Conservation (phyloP, 2,329 filamentous ascomycete genomes). For the Sporothrix curviconia region DNA sequence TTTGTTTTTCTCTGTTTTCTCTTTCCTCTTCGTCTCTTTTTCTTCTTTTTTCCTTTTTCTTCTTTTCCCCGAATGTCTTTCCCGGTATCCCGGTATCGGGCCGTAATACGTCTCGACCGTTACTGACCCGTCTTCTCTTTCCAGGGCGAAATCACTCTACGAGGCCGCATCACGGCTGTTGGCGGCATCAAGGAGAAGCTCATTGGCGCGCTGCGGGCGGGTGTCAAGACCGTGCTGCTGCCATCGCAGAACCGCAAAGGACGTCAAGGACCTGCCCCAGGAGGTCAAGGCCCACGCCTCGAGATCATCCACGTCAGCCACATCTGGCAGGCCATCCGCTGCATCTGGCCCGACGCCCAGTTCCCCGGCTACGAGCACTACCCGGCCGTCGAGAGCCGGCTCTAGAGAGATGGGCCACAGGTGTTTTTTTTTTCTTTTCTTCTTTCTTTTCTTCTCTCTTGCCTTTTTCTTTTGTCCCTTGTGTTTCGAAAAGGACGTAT, state of each 20-base stretch:
- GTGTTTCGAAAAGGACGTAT: too few relatives aligned
- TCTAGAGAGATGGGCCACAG: too few relatives aligned
- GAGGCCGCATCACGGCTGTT: constrained; percentile 86
- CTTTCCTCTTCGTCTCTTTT: constrained; percentile 18
- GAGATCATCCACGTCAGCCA: constrained; percentile 87
- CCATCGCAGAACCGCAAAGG: constrained; percentile 86
- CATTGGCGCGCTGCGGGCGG: constrained; percentile 85
- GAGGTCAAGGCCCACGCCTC: constrained; percentile 82
- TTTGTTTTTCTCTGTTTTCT: constrained; percentile 3
- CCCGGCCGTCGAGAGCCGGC: constrained; percentile 67
- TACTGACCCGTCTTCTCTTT: constrained; percentile 19
- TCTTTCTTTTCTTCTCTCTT: not conserved
- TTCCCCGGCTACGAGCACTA: constrained; percentile 69
- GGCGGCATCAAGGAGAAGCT: constrained; percentile 98
- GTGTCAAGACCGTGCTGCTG: constrained; percentile 87
- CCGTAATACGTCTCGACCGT: not conserved
- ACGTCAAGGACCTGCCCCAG: constrained; percentile 80
- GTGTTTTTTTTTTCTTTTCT: constrained; percentile 12
- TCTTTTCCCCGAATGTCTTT: too few relatives aligned
- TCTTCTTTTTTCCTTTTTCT: too few relatives aligned
- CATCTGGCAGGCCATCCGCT: constrained; percentile 87
- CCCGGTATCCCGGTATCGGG: too few relatives aligned
- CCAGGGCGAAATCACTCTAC: constrained; percentile 65
- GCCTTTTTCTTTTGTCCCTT: too few relatives aligned
- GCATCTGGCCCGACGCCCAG: constrained; percentile 84